These are phyloP conservation scores for Pisolithus tinctorius DNA, from an alignment of 768 basidiomycete species.

Conservation along the genomic window DNA sequence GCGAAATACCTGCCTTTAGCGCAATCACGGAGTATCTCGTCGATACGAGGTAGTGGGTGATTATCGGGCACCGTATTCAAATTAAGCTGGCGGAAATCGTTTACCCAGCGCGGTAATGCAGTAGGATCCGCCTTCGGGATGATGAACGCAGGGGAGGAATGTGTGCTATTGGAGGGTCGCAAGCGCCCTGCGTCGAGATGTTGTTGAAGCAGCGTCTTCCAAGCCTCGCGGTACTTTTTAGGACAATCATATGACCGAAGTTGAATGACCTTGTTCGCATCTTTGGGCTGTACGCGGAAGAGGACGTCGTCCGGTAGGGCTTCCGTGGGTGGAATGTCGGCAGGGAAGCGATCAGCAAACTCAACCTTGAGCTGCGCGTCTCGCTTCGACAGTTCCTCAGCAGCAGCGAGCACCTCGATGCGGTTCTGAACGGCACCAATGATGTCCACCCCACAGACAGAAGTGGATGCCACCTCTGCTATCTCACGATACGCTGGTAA, in stretches of 20 bases:
- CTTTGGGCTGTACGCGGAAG: constrained; percentile 9
- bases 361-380: too few species aligned
- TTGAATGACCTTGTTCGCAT: too few species aligned
- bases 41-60: too few species aligned
- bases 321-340: constrained; percentile 42
- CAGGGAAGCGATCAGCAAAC: too few species aligned
- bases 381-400: not conserved
- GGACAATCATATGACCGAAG: too few species aligned
- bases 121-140: constrained; percentile 13
- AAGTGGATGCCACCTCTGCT: too few species aligned
- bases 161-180: too few species aligned
- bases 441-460: too few species aligned
- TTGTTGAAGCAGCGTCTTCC: constrained; percentile 23
- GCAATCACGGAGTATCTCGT: constrained; percentile 4
- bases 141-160: constrained; percentile 14
- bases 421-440: not conserved
- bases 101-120: constrained; percentile 10
- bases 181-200: constrained; percentile 27
- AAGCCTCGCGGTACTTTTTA: constrained; percentile 19
- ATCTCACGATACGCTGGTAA: too few species aligned
- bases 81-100: constrained; percentile 12
- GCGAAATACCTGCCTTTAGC: constrained; percentile 20
- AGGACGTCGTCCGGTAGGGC: constrained; percentile 9
- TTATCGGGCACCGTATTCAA: constrained; percentile 16
- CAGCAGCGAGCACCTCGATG: not conserved